Percentiles rank a stretch among this genome's conserved stretches.
Conservation (phyloP, 1,139 yeast species). For the Candida pseudocylindracea region DNA sequence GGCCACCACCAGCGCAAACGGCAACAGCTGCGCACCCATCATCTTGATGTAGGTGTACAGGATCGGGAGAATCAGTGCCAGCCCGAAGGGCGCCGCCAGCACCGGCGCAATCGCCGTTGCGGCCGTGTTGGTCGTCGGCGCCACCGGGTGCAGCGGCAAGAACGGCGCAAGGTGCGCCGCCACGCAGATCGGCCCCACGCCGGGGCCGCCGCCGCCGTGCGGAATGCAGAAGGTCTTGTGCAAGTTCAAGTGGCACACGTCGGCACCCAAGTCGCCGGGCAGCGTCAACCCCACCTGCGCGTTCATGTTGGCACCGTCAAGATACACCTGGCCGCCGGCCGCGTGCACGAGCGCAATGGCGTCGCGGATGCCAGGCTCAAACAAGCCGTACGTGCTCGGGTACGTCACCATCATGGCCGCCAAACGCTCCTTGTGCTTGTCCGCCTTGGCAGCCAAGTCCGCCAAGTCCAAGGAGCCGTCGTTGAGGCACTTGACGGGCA, state of each 20-base stretch:
- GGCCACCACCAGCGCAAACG: conserved; percentile 71
- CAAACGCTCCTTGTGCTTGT: conserved; percentile 38
- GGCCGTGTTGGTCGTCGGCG: conserved; percentile 31
- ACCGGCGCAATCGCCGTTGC: conserved; percentile 50
- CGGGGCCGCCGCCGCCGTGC: conserved; percentile 99
- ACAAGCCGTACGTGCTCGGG: conserved; percentile 92
- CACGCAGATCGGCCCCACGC: conserved; percentile 96
- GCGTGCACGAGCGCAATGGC: conserved; percentile 73
- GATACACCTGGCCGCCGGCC: conserved; percentile 85
- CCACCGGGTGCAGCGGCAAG: conserved; percentile 59
- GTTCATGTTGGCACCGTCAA: conserved; percentile 98
- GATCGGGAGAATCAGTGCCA: conserved; percentile 82
- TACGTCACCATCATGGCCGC: conserved; percentile 94
- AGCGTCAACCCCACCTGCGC: conserved; percentile 96
- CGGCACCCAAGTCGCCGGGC: conserved; percentile 98
- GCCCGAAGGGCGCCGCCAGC: conserved; percentile 88
- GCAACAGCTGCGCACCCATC: conserved; percentile 73
- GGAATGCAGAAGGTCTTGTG: conserved; percentile 97
- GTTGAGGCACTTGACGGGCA: conserved; percentile 67
- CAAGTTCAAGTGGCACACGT: conserved; percentile 87
- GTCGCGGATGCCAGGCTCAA: conserved; percentile 72
- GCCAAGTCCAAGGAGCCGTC: conserved; percentile 72
- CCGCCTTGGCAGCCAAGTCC: conserved; percentile 58
- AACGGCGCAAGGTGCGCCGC: conserved; percentile 61
- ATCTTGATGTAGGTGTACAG: conserved; percentile 88